Evolutionary conservation across 2,329 filamentous ascomycete species (phyloP), one percentile per base, ranked within the genome.

Genomic region (Aspergillus japonicus): DNA sequence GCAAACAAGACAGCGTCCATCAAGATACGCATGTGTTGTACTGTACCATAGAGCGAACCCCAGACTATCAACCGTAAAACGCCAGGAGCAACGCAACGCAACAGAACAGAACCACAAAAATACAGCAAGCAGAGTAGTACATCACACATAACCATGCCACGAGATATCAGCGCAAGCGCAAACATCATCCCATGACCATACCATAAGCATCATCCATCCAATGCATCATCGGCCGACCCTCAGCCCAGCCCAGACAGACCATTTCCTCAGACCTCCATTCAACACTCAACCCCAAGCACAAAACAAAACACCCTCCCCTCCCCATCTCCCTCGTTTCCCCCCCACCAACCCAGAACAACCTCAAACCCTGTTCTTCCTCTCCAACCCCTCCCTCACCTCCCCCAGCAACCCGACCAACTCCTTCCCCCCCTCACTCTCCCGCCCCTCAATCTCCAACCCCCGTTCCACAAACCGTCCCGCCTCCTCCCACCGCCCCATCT

Each of bases 401-500:
- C 83, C 81, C 69, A 93, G 71, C 85, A 64, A 78, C 77, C 77
- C 88, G 85, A 76, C 84, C 63, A 81, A 75, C 72, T 78, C 80
- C 71, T 77, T 82, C 63, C 78, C 80, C 50, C 81, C 79, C 61
- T 84, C 73, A 64, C 73, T 67, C 68, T 63, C 78, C 50, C 72
- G 86, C 12, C 89, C 89, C 79, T 96, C 92, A 73, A 93, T 87
- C 80, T 96, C 94, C 59, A 96, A 76, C 0, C 87, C 92, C 71
- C 86, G 83, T 65, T 83, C 84, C 47, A 96, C 83, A 87, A 92
- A 96, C 64, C 88, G 87, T 69, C 82, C 82, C 1, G 93, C 92
- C 85, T 98, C 94, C 57, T 90, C 87, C 70, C 91, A 78, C 62
- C 94, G 78, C 1, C 90, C 89, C 95, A 98, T 98, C 85, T 99